Evolutionary conservation across 371 early-diverging fungal genomes (phyloP).

Genomic region (Paramicrosporidium saccamoebae): DNA sequence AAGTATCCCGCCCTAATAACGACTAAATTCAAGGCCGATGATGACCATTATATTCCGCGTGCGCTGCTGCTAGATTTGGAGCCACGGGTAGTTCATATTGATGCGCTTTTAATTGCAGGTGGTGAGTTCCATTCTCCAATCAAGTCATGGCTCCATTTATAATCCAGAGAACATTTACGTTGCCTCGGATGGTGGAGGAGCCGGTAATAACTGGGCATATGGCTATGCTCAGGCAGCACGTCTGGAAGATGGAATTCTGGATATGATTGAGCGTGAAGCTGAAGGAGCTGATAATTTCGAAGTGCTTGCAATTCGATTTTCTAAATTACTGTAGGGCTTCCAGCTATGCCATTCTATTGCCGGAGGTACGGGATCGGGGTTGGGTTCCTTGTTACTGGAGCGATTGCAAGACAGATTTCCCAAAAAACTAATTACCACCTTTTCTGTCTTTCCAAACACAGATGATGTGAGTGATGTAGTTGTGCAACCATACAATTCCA

Average conservation of each 20-base stretch:
- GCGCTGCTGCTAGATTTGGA: conserved; percentile 66
- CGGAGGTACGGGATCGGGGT: conserved; percentile 87
- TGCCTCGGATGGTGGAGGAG: conserved; percentile 69
- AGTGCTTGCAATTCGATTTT: conserved; percentile 5
- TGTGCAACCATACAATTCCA: conserved; percentile 97
- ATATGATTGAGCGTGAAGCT: conserved; percentile 76
- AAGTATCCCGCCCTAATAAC: conserved; percentile 11
- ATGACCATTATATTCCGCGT: conserved; percentile 74
- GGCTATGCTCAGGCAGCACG: conserved; percentile 50
- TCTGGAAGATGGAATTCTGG: conserved; percentile 44
- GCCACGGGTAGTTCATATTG: conserved; percentile 29
- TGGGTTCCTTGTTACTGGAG: conserved; percentile 66
- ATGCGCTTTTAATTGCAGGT: conserved; percentile 9
- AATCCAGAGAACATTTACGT: conserved; percentile 70
- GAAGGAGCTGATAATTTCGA: conserved; percentile 72
- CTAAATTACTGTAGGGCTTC: conserved; percentile 16
- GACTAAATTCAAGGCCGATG: conserved; percentile 29
- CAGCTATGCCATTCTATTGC: conserved; percentile 72
- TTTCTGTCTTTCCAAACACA: conserved; percentile 97
- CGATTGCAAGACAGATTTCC: conserved; percentile 74
- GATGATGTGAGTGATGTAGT: conserved; percentile 91
- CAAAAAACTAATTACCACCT: conserved; percentile 88
- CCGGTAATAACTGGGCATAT: conserved; percentile 81
- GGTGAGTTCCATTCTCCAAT: conserved; percentile 24
- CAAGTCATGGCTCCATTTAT: conserved; percentile 37